Conservation (phyloP, 2,329 filamentous ascomycete species). For the Lojkania enalia region DNA sequence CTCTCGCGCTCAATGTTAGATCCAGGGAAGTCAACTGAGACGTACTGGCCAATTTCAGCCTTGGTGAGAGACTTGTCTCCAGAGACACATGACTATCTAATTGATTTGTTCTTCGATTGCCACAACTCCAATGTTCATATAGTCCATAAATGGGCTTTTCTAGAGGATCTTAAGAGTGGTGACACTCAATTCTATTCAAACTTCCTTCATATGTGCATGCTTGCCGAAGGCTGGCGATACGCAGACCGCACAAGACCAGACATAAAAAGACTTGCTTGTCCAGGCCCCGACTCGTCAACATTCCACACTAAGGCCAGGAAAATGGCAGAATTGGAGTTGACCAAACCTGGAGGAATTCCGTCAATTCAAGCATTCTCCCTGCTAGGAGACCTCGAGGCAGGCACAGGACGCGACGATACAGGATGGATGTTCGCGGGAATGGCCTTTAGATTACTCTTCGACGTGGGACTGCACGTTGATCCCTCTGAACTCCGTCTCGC, state of each 20-base stretch:
- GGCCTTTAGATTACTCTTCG: slow-evolving; percentile 19
- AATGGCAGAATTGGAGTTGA: slow-evolving; percentile 55
- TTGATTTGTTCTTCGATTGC: slow-evolving; percentile 53
- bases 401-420: slow-evolving; percentile 54
- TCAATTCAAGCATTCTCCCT: slow-evolving; percentile 55
- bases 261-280: slow-evolving; percentile 51
- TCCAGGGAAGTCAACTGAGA: slow-evolving; percentile 37
- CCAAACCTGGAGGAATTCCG: slow-evolving; percentile 53
- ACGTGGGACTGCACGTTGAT: slow-evolving; percentile 47
- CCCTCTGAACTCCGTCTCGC: slow-evolving; percentile 44
- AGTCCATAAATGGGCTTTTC: slow-evolving; percentile 52
- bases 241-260: slow-evolving; percentile 53
- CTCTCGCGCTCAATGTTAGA: slow-evolving; percentile 40
- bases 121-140: slow-evolving; percentile 54
- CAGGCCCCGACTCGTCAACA: slow-evolving; percentile 51
- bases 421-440: slow-evolving; percentile 58
- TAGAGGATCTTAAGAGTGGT: slow-evolving; percentile 41
- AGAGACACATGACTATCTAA: slow-evolving; percentile 54
- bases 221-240: slow-evolving; percentile 55
- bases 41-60: slow-evolving; percentile 48
- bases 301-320: slow-evolving; percentile 54
- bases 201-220: slow-evolving; percentile 54
- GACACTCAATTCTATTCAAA: slow-evolving; percentile 48
- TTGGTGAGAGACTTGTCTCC: slow-evolving; percentile 48
- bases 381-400: slow-evolving; percentile 55